phyloP scores from a whole-genome alignment of 2,329 filamentous ascomycete species.

The Fusarium sacchari region DNA sequence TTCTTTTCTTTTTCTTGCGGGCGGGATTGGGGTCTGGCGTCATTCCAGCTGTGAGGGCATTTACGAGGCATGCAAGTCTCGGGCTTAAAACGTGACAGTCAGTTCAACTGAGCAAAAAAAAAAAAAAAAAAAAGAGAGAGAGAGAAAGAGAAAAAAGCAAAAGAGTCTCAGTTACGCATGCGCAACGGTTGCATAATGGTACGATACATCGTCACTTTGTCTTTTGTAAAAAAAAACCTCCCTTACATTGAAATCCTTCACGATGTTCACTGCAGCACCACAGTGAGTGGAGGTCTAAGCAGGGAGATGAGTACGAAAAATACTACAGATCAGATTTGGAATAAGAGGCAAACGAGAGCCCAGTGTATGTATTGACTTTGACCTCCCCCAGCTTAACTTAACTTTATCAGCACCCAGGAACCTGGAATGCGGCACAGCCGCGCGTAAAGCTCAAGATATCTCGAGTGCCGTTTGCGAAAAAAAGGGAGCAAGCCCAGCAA shows the following conservation, averaged over 20 bases:
- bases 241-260: conserved; percentile 16
- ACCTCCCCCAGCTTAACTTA: background rate
- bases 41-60: conserved; percentile 19
- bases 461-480: conserved; percentile 17
- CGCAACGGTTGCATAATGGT: background rate
- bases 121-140: no score
- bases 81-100: conserved; percentile 12
- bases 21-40: background rate
- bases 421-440: conserved; percentile 17
- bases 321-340: background rate
- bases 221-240: background rate
- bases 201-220: background rate
- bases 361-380: background rate
- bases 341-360: background rate
- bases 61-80: conserved; percentile 28
- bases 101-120: no score
- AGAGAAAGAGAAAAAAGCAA: background rate
- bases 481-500: background rate
- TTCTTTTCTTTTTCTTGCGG: background rate
- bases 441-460: background rate
- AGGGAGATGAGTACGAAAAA: conserved; percentile 12
- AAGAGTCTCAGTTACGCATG: background rate
- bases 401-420: background rate
- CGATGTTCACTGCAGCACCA: background rate
- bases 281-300: background rate